Evolutionary conservation across 2,329 filamentous ascomycete genomes (phyloP).

Genomic region (Ceratocystis ficicola): DNA sequence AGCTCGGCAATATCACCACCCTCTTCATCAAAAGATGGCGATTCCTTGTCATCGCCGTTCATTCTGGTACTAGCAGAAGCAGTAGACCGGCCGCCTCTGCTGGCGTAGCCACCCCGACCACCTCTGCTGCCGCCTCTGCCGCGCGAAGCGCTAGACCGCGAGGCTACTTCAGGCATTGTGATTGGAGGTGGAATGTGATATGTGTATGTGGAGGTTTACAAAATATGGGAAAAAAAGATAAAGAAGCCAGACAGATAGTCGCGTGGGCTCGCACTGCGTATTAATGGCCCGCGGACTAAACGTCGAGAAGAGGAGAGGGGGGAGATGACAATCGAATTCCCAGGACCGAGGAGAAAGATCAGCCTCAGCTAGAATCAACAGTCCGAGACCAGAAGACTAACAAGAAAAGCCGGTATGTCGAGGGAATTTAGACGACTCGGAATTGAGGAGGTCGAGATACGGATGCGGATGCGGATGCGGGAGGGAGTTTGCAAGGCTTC

Average conservation of each 20-base stretch:
- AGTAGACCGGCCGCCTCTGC: slow-evolving; percentile 58
- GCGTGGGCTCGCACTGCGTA: slow-evolving; percentile 26
- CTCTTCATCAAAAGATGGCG: slow-evolving; percentile 51
- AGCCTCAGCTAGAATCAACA: too few species aligned
- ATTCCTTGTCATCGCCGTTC: slow-evolving; percentile 61
- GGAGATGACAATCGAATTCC: too few species aligned
- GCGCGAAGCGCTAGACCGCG: slow-evolving; percentile 69
- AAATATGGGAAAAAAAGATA: slow-evolving; percentile 17
- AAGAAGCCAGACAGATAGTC: slow-evolving; percentile 24
- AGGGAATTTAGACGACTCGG: slow-evolving; percentile 8
- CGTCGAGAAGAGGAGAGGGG: slow-evolving; percentile 17
- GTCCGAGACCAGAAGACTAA: too few species aligned
- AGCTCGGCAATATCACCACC: slow-evolving; percentile 84
- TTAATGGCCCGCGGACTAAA: slow-evolving; percentile 22
- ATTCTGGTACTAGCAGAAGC: slow-evolving; percentile 35
- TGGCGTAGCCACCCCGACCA: slow-evolving; percentile 63
- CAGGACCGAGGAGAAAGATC: too few species aligned
- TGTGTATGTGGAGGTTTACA: slow-evolving; percentile 29
- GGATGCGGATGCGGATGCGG: too few species aligned
- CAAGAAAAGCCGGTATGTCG: too few species aligned
- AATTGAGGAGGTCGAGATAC: slow-evolving; percentile 26
- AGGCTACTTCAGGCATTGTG: slow-evolving; percentile 85
- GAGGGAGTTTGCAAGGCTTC: too few species aligned
- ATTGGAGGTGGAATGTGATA: slow-evolving; percentile 24
- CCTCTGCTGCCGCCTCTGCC: slow-evolving; percentile 85